Base-by-base conservation (phyloP, 129 eudicot species). In the Solidago caesia region DNA sequence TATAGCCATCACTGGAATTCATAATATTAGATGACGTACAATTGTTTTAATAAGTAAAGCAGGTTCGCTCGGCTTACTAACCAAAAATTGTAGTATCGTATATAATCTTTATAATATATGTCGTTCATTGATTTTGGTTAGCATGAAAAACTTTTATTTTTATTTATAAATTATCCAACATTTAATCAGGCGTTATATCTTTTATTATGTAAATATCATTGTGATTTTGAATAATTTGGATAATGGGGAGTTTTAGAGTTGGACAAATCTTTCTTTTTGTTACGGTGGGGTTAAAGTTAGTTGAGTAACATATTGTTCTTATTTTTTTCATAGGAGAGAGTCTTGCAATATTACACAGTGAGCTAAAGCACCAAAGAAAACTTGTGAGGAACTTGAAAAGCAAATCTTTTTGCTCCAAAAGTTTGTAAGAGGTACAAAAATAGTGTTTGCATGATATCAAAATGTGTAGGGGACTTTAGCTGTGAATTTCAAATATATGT, bases 321-420 rank as follows among this genome's bases (percentile, higher is more conserved):
- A 14, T 72, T 62, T 47, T 27, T 71, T 68, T 74, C 67, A 67
- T 51, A 90, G 97, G 97, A 51, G 98, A 90, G 86, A 82, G 83
- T 71, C 74, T 94, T 44, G 59, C 83, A 78, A 90, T 90, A 78
- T 85, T 94, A 75, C 92, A 83, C 29, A 84, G 91, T 84, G 98
- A 94, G 88, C 84, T 94, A 64, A 90, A 87, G 85, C 97, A 94
- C 82, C 97, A 90, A 81, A 85, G 85, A 69, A 94, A 87, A 82
- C 85, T 83, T 65, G 96, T 88, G 29, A 83, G 88, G 88, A 85
- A 81, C 83, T 85, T 94, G 91, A 94, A 90, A 87, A 88, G 81
- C 84, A 94, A 87, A 85, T 90, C 93, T 67, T 93, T 94, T 78
- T 94, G 98, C 97, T 79, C 97, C 42, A 94, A 79, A 80, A 85